phyloP scores from a whole-genome alignment of 2,329 filamentous ascomycete species.

The Fusarium annulatum region DNA sequence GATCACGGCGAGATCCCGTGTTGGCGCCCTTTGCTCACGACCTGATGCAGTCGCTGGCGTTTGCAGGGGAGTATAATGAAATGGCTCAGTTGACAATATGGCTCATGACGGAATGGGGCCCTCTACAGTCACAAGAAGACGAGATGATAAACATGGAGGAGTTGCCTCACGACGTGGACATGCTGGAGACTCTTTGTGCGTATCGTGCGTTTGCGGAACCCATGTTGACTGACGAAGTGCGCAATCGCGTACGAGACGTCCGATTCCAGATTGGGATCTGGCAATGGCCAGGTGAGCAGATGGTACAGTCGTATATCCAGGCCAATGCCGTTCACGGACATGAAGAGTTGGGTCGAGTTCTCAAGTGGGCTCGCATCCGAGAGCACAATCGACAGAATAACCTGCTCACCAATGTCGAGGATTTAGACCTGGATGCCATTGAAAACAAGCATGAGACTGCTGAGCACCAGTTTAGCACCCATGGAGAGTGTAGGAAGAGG shows the following conservation, averaged over 20 bases:
- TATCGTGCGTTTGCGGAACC: slow-evolving; percentile 62
- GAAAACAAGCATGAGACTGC: slow-evolving; percentile 1
- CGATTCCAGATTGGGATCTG: slow-evolving; percentile 43
- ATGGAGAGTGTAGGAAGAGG: slow-evolving; percentile 3
- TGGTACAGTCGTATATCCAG: slow-evolving; percentile 50
- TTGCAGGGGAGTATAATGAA: slow-evolving; percentile 67
- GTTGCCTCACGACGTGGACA: slow-evolving; percentile 48
- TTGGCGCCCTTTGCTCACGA: slow-evolving; percentile 58
- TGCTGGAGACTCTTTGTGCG: slow-evolving; percentile 55
- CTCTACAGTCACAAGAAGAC: slow-evolving; percentile 48
- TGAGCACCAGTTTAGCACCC: background rate
- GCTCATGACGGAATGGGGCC: slow-evolving; percentile 63
- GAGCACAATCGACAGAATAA: slow-evolving; percentile 11
- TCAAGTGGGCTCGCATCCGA: slow-evolving; percentile 36
- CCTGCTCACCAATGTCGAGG: slow-evolving; percentile 4
- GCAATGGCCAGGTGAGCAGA: slow-evolving; percentile 54
- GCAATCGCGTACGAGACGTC: slow-evolving; percentile 47
- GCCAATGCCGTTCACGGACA: slow-evolving; percentile 41
- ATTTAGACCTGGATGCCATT: slow-evolving; percentile 6
- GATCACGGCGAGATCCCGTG: slow-evolving; percentile 49
- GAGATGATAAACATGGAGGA: slow-evolving; percentile 52
- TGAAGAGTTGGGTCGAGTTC: slow-evolving; percentile 39
- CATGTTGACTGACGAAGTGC: slow-evolving; percentile 49
- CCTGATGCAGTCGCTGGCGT: slow-evolving; percentile 72
- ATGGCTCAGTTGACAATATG: slow-evolving; percentile 69